These are phyloP conservation scores for Calophaca sinica DNA, from an alignment of 306 rosid genomes.

Conservation along the genomic window DNA sequence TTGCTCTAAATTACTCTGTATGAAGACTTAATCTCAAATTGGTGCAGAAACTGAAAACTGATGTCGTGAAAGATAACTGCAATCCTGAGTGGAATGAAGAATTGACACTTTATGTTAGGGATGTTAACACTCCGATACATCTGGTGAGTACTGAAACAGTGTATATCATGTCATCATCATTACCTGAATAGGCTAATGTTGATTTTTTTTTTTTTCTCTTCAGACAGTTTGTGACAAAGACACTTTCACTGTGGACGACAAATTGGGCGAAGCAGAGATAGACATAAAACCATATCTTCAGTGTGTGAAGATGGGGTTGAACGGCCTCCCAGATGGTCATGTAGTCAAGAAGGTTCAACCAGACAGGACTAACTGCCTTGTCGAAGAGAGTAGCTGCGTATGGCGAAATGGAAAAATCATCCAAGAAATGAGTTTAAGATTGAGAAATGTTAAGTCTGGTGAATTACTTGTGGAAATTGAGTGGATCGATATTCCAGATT, in stretches of 20 bases:
- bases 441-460: constrained; percentile 75
- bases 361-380: constrained; percentile 55
- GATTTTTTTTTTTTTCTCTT: constrained; percentile 6
- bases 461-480: constrained; percentile 68
- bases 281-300: constrained; percentile 78
- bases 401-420: constrained; percentile 67
- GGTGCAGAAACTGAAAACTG: constrained; percentile 69
- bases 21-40: neutral
- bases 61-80: constrained; percentile 56
- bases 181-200: neutral
- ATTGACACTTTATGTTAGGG: constrained; percentile 61
- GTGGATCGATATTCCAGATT: constrained; percentile 64
- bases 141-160: constrained; percentile 52
- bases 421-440: constrained; percentile 73
- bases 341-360: constrained; percentile 67
- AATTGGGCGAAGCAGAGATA: constrained; percentile 76
- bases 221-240: constrained; percentile 79
- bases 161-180: neutral
- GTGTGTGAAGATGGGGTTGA: constrained; percentile 63
- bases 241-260: constrained; percentile 69
- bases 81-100: constrained; percentile 92
- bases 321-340: constrained; percentile 60
- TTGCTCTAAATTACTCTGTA: neutral
- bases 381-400: constrained; percentile 68
- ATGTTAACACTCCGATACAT: constrained; percentile 56